Conservation (phyloP, 164 flowering plant genomes). For the Annona squamosa region DNA sequence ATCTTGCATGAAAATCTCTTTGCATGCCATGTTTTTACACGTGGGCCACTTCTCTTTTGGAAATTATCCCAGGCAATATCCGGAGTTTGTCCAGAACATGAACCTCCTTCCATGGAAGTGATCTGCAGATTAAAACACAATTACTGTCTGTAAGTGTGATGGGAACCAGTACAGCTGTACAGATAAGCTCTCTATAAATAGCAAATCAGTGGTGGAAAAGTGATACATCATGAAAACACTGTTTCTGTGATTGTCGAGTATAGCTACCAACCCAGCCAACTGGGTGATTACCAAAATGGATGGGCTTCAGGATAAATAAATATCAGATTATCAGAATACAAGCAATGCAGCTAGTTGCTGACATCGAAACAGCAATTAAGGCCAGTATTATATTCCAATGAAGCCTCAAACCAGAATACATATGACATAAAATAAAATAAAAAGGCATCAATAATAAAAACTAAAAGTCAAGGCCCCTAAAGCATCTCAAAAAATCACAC, state of each 20-base stretch:
- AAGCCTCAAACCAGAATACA: background rate
- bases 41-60: conserved; percentile 55
- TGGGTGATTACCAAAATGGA: background rate
- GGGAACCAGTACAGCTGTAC: background rate
- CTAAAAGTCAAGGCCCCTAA: too few species aligned
- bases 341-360: background rate
- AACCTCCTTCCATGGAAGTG: conserved; percentile 47
- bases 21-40: conserved; percentile 49
- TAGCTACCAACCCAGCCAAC: background rate
- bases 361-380: background rate
- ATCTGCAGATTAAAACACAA: conserved; percentile 34
- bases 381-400: too few species aligned
- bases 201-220: background rate
- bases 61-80: conserved; percentile 76
- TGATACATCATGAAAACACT: background rate
- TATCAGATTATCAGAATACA: background rate
- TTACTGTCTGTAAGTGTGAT: background rate
- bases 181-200: background rate
- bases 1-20: conserved; percentile 76
- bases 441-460: background rate
- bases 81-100: conserved; percentile 75
- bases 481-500: too few species aligned
- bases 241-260: background rate
- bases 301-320: background rate
- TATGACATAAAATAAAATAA: background rate